Conservation (phyloP, 2,329 filamentous ascomycete genomes). For the Alternaria arbusti region DNA sequence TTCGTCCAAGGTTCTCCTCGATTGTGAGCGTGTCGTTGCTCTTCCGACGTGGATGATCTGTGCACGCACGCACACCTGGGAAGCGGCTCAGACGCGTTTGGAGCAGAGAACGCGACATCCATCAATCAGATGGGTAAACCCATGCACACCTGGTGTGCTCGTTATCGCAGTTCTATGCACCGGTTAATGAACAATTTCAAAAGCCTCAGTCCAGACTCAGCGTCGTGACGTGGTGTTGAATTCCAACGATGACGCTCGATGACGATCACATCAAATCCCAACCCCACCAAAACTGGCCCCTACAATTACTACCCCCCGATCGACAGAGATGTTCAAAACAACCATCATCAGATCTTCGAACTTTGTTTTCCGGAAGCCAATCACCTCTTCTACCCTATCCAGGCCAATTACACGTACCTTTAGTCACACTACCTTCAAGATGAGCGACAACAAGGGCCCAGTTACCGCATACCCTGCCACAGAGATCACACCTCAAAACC, state of each 20-base stretch:
- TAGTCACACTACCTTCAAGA: constrained; percentile 8
- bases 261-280: constrained; percentile 9
- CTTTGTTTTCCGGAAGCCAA: background rate
- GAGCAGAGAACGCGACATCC: background rate
- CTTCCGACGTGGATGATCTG: background rate
- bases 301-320: constrained; percentile 3
- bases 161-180: background rate
- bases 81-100: background rate
- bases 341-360: background rate
- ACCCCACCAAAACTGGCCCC: constrained; percentile 6
- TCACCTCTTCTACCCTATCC: background rate
- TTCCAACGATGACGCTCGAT: constrained; percentile 12
- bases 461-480: constrained; percentile 28
- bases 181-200: background rate
- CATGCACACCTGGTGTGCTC: background rate
- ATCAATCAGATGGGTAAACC: background rate
- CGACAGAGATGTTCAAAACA: background rate
- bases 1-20: background rate
- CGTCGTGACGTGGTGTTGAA: constrained; percentile 10
- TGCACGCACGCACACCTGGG: background rate
- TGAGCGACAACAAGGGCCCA: constrained; percentile 20
- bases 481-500: constrained; percentile 20
- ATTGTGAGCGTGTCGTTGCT: background rate
- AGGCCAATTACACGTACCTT: background rate
- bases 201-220: background rate